phyloP scores from a whole-genome alignment of 192 early-diverging fungal species.

The Coemansia sp. region DNA sequence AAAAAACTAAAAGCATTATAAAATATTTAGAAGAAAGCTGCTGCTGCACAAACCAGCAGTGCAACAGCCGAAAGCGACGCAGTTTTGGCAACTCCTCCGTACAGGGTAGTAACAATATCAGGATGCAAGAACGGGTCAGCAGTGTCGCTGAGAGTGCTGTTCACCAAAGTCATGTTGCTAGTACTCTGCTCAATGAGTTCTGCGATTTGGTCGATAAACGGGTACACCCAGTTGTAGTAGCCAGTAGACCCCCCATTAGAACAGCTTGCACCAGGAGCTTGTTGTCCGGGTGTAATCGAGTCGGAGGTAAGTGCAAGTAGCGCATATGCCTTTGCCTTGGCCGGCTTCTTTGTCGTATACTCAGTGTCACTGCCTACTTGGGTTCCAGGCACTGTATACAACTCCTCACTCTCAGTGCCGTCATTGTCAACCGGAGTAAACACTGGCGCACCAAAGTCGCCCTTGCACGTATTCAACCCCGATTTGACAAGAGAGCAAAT shows the following conservation, averaged over 20 bases:
- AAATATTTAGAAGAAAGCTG: neutral
- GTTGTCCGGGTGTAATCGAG: neutral
- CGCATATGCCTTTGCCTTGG: constrained; percentile 7
- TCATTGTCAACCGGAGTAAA: constrained; percentile 1
- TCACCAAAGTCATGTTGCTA: neutral
- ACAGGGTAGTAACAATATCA: neutral
- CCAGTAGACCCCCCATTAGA: neutral
- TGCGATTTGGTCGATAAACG: constrained; percentile 10
- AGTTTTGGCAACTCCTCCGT: neutral
- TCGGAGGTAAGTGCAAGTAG: constrained; percentile 10
- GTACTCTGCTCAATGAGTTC: neutral
- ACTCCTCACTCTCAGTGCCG: neutral
- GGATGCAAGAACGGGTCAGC: neutral
- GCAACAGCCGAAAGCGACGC: neutral
- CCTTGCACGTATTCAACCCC: constrained; percentile 5
- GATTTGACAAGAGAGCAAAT: constrained; percentile 3
- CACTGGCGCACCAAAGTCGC: constrained; percentile 11
- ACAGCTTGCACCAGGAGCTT: neutral
- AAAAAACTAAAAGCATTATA: neutral
- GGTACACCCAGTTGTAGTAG: constrained; percentile 17
- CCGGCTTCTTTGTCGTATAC: neutral
- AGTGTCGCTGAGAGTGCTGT: neutral
- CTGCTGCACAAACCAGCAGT: neutral
- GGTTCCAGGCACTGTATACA: too few species aligned
- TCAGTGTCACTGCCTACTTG: too few species aligned